Base-by-base conservation (phyloP, 2,329 filamentous ascomycete species). In the Sporothrix brasiliensis region DNA sequence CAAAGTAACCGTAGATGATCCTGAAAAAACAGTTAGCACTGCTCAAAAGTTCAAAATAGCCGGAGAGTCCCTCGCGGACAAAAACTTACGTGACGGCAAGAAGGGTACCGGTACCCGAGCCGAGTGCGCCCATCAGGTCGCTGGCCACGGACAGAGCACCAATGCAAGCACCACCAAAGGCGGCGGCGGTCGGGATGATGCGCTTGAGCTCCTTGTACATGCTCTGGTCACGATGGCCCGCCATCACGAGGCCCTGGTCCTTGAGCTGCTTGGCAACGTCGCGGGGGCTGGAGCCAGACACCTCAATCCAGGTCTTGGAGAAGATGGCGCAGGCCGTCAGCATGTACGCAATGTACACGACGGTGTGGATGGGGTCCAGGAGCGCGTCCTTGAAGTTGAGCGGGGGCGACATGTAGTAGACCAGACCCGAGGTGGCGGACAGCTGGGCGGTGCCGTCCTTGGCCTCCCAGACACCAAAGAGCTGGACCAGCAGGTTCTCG, bases 171-270 rank as follows among this genome's bases (percentile, higher is more conserved):
- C 95, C 95, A 82, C 96, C 95, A 76, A 99, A 99, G 77, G 96
- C 95, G 75, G 95, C 95, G 73, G 95, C 96, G 72, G 95, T 98
- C 74, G 95, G 96, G 75, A 99, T 99, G 78, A 99, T 95, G 79
- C 95, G 92, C 92, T 99, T 99, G 75, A 99, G 89, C 85, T 99
- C 95, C 87, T 97, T 97, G 89, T 99, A 99, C 95, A 99, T 99
- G 86, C 92, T 96, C 88, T 98, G 94, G 82, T 99, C 96, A 84
- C 95, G 92, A 87, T 99, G 95, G 79, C 95, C 95, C 78, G 95
- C 94, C 96, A 99, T 99, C 76, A 99, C 94, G 71, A 99, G 91
- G 80, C 95, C 95, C 84, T 99, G 95, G 79, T 99, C 96, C 90
- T 99, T 99, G 81, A 99, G 90, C 85, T 98, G 95, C 89, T 99